These are phyloP conservation scores for Fraxinus greggii DNA, from an alignment of 305 asterid species.

Conservation along the genomic window DNA sequence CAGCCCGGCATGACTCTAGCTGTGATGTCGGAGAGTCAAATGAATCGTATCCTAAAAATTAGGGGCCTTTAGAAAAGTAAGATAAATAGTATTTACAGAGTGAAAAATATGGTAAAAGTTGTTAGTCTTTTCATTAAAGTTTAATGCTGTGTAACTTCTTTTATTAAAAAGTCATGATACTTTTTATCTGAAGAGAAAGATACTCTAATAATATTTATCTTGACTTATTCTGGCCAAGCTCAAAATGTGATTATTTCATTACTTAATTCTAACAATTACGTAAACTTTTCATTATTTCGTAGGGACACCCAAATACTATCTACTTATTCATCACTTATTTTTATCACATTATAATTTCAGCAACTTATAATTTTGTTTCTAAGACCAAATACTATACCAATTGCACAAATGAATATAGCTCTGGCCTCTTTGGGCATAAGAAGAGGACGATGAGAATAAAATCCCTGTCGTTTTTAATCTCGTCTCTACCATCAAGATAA, in stretches of 20 bases:
- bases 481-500: background rate
- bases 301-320: background rate
- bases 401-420: background rate
- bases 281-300: background rate
- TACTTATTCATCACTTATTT: background rate
- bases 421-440: background rate
- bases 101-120: background rate
- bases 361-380: background rate
- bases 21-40: background rate
- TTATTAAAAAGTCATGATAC: background rate
- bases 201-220: background rate
- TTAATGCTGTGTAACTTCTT: background rate
- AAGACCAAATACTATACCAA: background rate
- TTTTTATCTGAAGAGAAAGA: background rate
- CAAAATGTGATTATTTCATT: background rate
- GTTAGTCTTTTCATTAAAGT: background rate
- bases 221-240: background rate
- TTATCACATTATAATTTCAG: background rate
- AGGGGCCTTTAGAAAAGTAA: background rate
- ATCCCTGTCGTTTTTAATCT: background rate
- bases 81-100: too few species aligned
- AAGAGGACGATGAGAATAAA: background rate
- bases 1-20: background rate
- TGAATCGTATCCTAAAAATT: background rate
- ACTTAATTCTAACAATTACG: background rate